A percentile compares a stretch with the other conserved stretches of the same genome.
These are phyloP conservation scores for Sclerotinia glacialis DNA, from an alignment of 2,329 filamentous ascomycete genomes.

Conservation along the genomic window DNA sequence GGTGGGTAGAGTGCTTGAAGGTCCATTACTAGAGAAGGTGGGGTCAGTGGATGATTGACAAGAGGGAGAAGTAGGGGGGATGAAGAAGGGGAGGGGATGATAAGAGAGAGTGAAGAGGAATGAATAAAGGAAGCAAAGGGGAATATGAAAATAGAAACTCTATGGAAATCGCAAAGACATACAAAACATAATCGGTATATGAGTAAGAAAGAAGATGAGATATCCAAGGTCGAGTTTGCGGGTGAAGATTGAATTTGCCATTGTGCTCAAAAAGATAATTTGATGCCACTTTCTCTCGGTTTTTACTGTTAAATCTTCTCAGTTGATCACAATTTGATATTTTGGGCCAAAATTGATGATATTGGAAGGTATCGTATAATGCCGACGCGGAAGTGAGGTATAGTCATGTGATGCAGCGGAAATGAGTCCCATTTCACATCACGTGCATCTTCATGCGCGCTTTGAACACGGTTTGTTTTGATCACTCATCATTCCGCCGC, in stretches of 20 bases:
- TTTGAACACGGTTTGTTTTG: neutral
- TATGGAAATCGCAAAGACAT: conserved; percentile 31
- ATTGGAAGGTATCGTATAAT: no score
- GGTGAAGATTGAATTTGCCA: conserved; percentile 34
- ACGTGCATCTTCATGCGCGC: no score
- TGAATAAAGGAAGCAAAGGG: neutral
- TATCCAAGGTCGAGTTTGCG: conserved; percentile 43
- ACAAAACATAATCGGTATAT: conserved; percentile 62
- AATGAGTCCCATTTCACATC: no score
- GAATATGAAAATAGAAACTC: neutral
- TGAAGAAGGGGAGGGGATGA: no score
- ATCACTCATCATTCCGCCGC: neutral
- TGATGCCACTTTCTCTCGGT: no score
- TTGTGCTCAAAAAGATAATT: conserved; percentile 10
- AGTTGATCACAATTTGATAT: no score
- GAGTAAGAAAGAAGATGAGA: conserved; percentile 59
- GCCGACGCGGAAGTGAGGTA: no score
- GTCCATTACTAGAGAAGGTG: conserved; percentile 52
- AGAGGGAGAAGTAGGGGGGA: neutral
- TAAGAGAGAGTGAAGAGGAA: no score
- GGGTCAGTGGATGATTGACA: neutral
- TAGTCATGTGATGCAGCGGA: no score
- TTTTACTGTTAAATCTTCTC: neutral
- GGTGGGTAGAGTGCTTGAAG: conserved; percentile 57
- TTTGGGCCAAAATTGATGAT: no score